Conservation (phyloP, 225 moss, liverwort and hornwort species). For the Bryoerythrophyllum caledonicum region DNA sequence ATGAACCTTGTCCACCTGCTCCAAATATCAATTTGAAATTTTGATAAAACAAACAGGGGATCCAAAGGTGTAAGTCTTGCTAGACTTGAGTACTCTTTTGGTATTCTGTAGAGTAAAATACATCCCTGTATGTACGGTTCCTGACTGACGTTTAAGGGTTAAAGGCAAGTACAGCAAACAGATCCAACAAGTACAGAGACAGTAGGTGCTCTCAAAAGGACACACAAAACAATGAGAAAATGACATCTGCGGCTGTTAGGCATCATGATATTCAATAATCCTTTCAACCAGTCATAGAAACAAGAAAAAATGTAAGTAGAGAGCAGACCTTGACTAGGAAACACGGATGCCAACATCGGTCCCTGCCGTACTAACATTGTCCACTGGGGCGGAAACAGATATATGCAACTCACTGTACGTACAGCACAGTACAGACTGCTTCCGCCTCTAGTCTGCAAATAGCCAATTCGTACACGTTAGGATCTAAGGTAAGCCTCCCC, state of each 20-base stretch:
- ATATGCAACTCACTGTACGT: constrained; percentile 29
- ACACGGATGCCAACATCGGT: constrained; percentile 39
- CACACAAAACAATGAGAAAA: neutral
- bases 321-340: constrained; percentile 50
- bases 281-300: neutral
- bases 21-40: too few relatives aligned
- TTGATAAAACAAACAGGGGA: too few relatives aligned
- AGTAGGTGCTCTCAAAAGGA: neutral
- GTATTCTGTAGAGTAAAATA: too few relatives aligned
- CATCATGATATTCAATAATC: neutral
- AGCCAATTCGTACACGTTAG: constrained; percentile 2
- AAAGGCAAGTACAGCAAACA: neutral
- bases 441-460: constrained; percentile 43
- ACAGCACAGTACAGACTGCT: constrained; percentile 21
- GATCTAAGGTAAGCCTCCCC: too few relatives aligned
- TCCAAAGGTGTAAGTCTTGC: too few relatives aligned
- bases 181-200: neutral
- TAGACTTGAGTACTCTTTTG: too few relatives aligned
- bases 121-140: too few relatives aligned
- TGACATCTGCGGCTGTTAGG: neutral
- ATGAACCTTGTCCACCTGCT: too few relatives aligned
- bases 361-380: constrained; percentile 20
- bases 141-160: too few relatives aligned
- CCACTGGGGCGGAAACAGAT: constrained; percentile 25
- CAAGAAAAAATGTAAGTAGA: neutral